Evolutionary conservation across 192 early-diverging fungal species (phyloP), one percentile per base, ranked within the genome.

Genomic region (Coemansia javaensis): DNA sequence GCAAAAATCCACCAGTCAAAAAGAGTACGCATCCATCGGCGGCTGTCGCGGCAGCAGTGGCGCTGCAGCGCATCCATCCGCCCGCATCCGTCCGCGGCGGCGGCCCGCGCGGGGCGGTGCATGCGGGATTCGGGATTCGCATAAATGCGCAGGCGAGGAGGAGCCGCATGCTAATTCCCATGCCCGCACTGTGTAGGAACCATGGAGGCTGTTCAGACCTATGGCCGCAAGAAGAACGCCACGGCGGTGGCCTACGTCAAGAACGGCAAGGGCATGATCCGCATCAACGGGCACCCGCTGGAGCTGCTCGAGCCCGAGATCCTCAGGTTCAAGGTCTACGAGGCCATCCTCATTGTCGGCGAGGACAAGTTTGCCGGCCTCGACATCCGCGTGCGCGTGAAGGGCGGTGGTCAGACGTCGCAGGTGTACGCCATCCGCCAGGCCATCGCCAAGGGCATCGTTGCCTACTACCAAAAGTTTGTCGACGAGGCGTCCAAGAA

Each of bases 401-500:
- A 86, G 62, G 96, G 96, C 79, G 96, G 96, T 86, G 96, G 94
- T 81, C 84, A 87, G 74, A 88, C 87, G 60, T 93, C 93, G 40
- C 94, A 98, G 82, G 82, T 98, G 79, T 98, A 97, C 66, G 87
- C 90, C 63, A 93, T 98, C 80, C 90, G 96, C 63, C 96, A 98
- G 81, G 91, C 96, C 46, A 85, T 98, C 69, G 94, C 96, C 77
- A 98, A 98, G 91, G 86, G 90, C 43, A 86, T 98, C 61, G 96
- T 98, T 68, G 94, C 96, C 43, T 98, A 85, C 84, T 94, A 94
- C 86, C 94, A 97, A 76, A 98, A 98, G 87, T 98, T 81, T 75
- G 93, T 98, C 47, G 96, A 98, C 79, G 96, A 98, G 80, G 94
- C 91, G 44, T 88, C 93, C 68, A 98, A 98, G 90, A 94, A 95